Evolutionary conservation across 2,329 filamentous ascomycete species (phyloP), one percentile per base, ranked within the genome.

Genomic region (Fusarium multiceps): DNA sequence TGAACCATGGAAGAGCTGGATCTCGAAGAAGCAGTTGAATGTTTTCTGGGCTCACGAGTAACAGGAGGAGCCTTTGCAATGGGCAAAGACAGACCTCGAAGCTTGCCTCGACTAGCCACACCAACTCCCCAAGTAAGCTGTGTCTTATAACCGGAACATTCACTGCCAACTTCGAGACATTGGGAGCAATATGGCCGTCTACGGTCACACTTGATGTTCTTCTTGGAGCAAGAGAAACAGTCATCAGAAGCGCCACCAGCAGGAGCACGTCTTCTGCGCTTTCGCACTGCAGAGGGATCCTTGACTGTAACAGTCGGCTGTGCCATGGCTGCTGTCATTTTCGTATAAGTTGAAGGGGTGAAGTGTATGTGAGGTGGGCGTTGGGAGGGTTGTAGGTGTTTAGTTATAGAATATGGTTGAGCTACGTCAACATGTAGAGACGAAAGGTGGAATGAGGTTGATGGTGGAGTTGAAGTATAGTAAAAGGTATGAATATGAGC

Each of bases 51-150:
- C 59, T 83, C 79, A 51, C 80, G 82, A 45, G 83, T 79, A 72
- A 88, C 86, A 1, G 87, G 87, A 23, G 87, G 85, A 12, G 87
- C 81, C 77, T 89, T 89, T 59, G 88, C 89, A 67, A 91, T 86
- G 62, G 89, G 89, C 61, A 97, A 84, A 59, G 94, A 94, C 72
- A 98, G 85, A 41, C 95, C 95, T 67, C 95, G 89, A 69, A 98
- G 89, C 84, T 98, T 98, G 78, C 95, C 95, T 76, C 95, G 90
- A 81, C 94, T 98, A 59, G 95, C 95, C 63, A 98, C 95, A 54
- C 95, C 95, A 49, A 98, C 93, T 43, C 94, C 94, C 95, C 95
- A 98, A 48, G 95, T 98, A 81, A 98, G 86, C 74, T 95, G 94
- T 18, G 95, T 98, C 83, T 97, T 97, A 85, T 98, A 98, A 63